Percentiles rank a stretch among this genome's conserved stretches.
These are phyloP conservation scores for Globisporangium camurandrum DNA, from an alignment of 352 stramenopile genomes.

Conservation along the genomic window DNA sequence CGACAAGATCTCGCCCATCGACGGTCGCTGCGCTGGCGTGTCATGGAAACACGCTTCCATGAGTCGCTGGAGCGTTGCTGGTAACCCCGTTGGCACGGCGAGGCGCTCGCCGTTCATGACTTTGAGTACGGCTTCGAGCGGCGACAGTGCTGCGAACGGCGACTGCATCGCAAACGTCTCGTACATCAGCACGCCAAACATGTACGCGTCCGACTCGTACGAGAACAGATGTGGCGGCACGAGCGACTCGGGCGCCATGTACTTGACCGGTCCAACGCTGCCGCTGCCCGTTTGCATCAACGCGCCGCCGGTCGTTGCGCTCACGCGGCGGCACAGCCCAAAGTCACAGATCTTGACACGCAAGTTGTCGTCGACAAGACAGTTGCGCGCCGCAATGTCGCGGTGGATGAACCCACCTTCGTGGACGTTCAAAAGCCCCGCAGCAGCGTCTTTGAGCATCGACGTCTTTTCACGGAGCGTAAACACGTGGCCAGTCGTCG, in stretches of 20 bases:
- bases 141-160: conserved; percentile 48
- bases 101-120: conserved; percentile 59
- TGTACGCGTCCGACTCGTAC: conserved; percentile 71
- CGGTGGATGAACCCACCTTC: conserved; percentile 81
- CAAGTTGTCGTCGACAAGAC: conserved; percentile 52
- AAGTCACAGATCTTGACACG: conserved; percentile 77
- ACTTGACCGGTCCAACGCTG: conserved; percentile 76
- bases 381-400: conserved; percentile 74
- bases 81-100: conserved; percentile 31
- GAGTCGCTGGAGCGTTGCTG: conserved; percentile 35
- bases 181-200: conserved; percentile 83
- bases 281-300: conserved; percentile 59
- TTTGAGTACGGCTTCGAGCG: conserved; percentile 53
- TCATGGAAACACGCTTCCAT: conserved; percentile 73
- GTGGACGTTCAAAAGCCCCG: conserved; percentile 75
- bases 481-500: conserved; percentile 14
- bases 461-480: conserved; percentile 38
- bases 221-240: conserved; percentile 69
- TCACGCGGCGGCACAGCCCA: conserved; percentile 62
- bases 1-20: conserved; percentile 59
- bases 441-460: conserved; percentile 69
- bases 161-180: conserved; percentile 54
- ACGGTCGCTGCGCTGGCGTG: conserved; percentile 46
- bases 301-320: conserved; percentile 35
- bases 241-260: conserved; percentile 78